Percentiles rank a stretch among this genome's conserved stretches.
phyloP scores from a whole-genome alignment of 2,329 filamentous ascomycete species.

The Fusarium beomiforme region DNA sequence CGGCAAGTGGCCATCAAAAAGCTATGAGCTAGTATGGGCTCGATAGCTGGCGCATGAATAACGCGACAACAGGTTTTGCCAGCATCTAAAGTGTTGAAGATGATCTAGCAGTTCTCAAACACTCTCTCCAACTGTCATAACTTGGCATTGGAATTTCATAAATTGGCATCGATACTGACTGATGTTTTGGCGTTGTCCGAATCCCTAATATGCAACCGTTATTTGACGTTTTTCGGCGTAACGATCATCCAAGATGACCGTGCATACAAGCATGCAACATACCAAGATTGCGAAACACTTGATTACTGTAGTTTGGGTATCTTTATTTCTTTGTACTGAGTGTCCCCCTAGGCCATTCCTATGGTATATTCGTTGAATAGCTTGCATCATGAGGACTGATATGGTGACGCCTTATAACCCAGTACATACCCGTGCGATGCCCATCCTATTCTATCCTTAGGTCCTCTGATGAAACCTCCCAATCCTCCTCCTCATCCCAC shows the following conservation, averaged over 20 bases:
- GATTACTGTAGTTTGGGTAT: slow-evolving; percentile 20
- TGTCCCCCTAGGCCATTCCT: neutral
- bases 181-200: neutral
- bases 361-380: neutral
- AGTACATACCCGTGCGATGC: neutral
- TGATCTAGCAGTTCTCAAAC: neutral
- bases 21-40: neutral
- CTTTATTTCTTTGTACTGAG: slow-evolving; percentile 5
- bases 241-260: neutral
- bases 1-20: neutral
- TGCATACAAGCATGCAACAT: neutral
- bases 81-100: slow-evolving; percentile 20
- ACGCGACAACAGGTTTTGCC: neutral
- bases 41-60: slow-evolving; percentile 3
- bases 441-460: slow-evolving; percentile 34
- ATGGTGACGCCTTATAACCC: neutral
- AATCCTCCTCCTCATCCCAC: slow-evolving; percentile 67
- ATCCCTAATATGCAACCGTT: neutral
- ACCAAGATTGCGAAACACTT: neutral
- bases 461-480: slow-evolving; percentile 56
- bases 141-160: neutral
- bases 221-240: neutral
- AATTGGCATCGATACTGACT: neutral
- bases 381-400: neutral
- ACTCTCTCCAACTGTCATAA: neutral